A percentile compares a stretch with the other conserved stretches of the same genome.
Evolutionary conservation across 1,139 yeast species (phyloP).

Genomic region (Magnusiomyces ingens): DNA sequence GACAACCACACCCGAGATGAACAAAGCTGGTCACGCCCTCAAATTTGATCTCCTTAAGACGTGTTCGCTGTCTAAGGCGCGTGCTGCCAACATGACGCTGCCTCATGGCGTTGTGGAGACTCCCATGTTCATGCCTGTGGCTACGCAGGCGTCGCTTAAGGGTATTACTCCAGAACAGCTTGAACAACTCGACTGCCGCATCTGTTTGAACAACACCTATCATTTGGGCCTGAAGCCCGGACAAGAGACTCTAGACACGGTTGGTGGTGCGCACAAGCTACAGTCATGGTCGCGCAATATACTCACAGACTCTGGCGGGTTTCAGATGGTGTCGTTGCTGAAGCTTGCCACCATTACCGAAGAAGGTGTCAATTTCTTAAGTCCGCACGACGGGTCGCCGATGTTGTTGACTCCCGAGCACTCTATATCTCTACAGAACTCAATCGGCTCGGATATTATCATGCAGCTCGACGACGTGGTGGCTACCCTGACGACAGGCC

Average conservation of each 20-base stretch:
- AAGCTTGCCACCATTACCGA: slow-evolving; percentile 42
- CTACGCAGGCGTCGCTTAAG: slow-evolving; percentile 41
- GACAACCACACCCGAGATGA: neutral
- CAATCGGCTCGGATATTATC: slow-evolving; percentile 41
- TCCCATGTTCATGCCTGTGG: slow-evolving; percentile 45
- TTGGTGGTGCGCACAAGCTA: slow-evolving; percentile 40
- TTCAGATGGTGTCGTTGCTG: slow-evolving; percentile 42
- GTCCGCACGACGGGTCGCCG: slow-evolving; percentile 42
- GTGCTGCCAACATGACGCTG: slow-evolving; percentile 37
- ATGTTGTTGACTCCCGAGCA: slow-evolving; percentile 43
- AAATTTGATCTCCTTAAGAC: slow-evolving; percentile 36
- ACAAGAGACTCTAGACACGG: slow-evolving; percentile 36
- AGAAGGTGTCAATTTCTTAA: slow-evolving; percentile 39
- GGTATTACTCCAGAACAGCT: slow-evolving; percentile 42
- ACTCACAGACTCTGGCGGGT: slow-evolving; percentile 41
- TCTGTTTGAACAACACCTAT: slow-evolving; percentile 40
- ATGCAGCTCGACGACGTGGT: slow-evolving; percentile 44
- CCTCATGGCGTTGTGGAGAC: slow-evolving; percentile 39
- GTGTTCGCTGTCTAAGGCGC: slow-evolving; percentile 40
- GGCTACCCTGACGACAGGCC: slow-evolving; percentile 39
- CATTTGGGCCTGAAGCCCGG: slow-evolving; percentile 42
- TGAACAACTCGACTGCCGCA: slow-evolving; percentile 35
- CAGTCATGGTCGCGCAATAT: slow-evolving; percentile 40
- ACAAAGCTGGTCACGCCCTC: slow-evolving; percentile 29
- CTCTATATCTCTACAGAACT: slow-evolving; percentile 39